Conservation (phyloP, 805 yeast species). For the Kuraishia molischiana region DNA sequence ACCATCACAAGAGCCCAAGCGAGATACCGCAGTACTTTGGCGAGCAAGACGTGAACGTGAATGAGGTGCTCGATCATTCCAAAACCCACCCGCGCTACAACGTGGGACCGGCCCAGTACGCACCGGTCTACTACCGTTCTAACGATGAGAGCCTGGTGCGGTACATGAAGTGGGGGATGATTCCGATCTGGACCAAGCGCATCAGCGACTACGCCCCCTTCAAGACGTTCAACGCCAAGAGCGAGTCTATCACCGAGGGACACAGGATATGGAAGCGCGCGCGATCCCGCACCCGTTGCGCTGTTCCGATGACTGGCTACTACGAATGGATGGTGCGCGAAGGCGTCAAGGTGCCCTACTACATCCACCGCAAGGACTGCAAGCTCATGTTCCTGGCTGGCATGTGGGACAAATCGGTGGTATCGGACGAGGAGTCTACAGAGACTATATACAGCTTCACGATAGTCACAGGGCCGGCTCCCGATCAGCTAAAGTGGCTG, state of each 20-base stretch:
- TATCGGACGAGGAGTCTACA: constrained; percentile 13
- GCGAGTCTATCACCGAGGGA: constrained; percentile 42
- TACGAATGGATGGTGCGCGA: constrained; percentile 58
- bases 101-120: constrained; percentile 49
- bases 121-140: constrained; percentile 25
- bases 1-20: constrained; percentile 20
- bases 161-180: constrained; percentile 73
- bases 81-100: constrained; percentile 35
- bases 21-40: constrained; percentile 31
- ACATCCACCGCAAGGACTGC: constrained; percentile 40
- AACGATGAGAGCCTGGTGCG: constrained; percentile 16
- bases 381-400: constrained; percentile 62
- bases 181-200: constrained; percentile 56
- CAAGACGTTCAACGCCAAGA: constrained; percentile 65
- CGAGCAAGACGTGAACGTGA: constrained; percentile 14
- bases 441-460: constrained; percentile 40
- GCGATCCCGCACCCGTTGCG: constrained; percentile 46
- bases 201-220: constrained; percentile 23
- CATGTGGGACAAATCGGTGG: constrained; percentile 21
- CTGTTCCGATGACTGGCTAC: constrained; percentile 74
- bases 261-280: constrained; percentile 50
- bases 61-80: constrained; percentile 12
- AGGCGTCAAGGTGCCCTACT: constrained; percentile 51
- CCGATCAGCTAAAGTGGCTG: constrained; percentile 50
- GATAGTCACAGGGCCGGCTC: constrained; percentile 67